Evolutionary conservation across 805 yeast genomes (phyloP), one percentile per base, ranked within the genome.

Genomic region (Starmerella bacillaris): DNA sequence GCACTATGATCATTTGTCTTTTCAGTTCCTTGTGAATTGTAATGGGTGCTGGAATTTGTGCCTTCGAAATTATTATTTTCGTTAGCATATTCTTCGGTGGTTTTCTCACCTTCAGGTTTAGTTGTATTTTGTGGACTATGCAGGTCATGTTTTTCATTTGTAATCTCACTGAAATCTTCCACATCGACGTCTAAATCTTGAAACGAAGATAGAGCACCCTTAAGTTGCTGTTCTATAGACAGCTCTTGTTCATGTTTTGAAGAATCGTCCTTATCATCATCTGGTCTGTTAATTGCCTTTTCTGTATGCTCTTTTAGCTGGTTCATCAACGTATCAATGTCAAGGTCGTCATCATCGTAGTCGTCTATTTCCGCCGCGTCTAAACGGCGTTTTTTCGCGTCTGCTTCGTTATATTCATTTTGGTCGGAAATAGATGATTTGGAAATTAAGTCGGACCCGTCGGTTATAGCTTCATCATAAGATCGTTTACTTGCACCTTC

Each of bases 181-280:
- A 12, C 31, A 14, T 29, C 41, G 4, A 21, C 37, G 15, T 35
- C 43, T 11, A 29, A 18, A 14, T 35, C 45, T 29, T 38, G 40
- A 12, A 48, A 31, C 7, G 51, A 43, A 12, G 50, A 47, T 16
- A 48, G 35, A 7, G 51, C 51, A 18, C 50, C 51, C 27, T 47
- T 43, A 21, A 48, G 40, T 33, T 48, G 51, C 33, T 44, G 44
- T 34, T 47, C 52, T 15, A 48, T 42, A 4, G 45, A 37, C 5
- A 40, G 35, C 27, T 37, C 45, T 3, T 33, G 20, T n/a, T 17
- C 20, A 18, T 20, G 18, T 8, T 29, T 33, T 4, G 17, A 27
- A 18, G 18, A 27, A 11, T 5, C 12, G 4, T n/a, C 28, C 17
- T 24, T 7, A 3, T 15, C 19, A 20, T 30, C 26, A 9, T 12